phyloP scores from a whole-genome alignment of 208 protist species.

The Crithidia acanthocephali region DNA sequence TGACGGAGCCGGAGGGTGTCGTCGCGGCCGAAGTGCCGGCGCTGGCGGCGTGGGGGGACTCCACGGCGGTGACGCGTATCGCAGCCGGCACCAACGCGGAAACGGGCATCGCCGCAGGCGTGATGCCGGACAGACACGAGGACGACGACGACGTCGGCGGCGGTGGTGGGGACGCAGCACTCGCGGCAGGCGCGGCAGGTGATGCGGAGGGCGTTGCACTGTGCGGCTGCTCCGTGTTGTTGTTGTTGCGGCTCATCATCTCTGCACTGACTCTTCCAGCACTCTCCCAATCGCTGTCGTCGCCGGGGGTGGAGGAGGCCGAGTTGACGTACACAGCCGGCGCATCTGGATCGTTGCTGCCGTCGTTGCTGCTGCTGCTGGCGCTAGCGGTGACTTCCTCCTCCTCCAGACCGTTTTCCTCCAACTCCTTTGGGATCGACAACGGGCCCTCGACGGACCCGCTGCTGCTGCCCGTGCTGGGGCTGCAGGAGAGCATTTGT shows the following conservation, averaged over 20 bases:
- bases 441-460: not conserved
- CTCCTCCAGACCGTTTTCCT: not conserved
- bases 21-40: not conserved
- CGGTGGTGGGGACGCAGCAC: not conserved
- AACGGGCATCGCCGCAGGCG: not conserved
- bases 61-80: not conserved
- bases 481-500: not conserved
- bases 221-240: not conserved
- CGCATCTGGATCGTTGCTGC: not conserved
- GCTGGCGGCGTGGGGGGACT: not conserved
- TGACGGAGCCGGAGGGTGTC: not conserved
- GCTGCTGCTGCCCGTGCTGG: slow-evolving; percentile 5
- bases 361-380: not conserved
- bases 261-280: not conserved
- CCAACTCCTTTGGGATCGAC: not conserved
- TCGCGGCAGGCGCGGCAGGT: not conserved
- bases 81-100: not conserved
- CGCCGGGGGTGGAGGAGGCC: not conserved
- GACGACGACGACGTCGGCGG: not conserved
- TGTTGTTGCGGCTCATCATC: not conserved
- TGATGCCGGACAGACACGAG: not conserved
- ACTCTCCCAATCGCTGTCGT: not conserved
- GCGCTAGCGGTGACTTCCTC: too few relatives aligned
- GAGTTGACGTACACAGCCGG: not conserved
- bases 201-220: too few relatives aligned